A percentile compares a stretch with the other conserved stretches of the same genome.
Evolutionary conservation across 371 early-diverging fungal species (phyloP).

Genomic region (Basidiobolus meristosporus): DNA sequence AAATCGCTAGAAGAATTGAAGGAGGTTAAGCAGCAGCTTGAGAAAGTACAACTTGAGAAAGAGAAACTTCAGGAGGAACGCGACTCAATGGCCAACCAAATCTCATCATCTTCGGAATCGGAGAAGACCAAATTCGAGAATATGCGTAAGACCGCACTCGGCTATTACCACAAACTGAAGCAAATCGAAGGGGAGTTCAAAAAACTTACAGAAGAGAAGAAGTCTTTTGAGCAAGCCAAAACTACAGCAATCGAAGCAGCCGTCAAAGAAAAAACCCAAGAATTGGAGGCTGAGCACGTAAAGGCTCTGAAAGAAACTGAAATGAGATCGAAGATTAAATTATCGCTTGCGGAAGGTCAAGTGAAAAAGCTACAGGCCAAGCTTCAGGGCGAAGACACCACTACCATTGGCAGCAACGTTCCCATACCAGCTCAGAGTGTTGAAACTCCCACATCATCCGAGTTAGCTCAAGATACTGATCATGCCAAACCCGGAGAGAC

Average conservation of each 20-base stretch:
- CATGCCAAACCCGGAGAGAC: background rate
- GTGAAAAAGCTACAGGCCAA: no score
- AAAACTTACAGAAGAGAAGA: background rate
- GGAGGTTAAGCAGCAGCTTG: no score
- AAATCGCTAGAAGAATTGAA: no score
- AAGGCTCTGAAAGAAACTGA: background rate
- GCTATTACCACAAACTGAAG: background rate
- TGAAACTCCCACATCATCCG: background rate
- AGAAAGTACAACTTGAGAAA: no score
- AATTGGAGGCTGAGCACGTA: background rate
- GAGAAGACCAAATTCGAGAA: background rate
- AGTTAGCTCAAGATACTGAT: background rate
- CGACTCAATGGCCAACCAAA: conserved; percentile 1
- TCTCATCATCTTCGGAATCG: background rate
- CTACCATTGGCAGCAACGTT: background rate
- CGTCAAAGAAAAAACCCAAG: background rate
- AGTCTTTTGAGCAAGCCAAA: background rate
- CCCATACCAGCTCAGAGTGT: background rate
- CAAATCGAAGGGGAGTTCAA: background rate
- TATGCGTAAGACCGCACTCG: background rate
- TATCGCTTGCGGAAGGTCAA: no score
- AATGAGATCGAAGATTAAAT: background rate
- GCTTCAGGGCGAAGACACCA: background rate
- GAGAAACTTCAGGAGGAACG: conserved; percentile 4
- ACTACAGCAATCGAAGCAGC: background rate